A percentile compares a stretch with the other conserved stretches of the same genome.
Conservation (phyloP, 1,284 basidiomycete species). For the Trichosporon inkin region DNA sequence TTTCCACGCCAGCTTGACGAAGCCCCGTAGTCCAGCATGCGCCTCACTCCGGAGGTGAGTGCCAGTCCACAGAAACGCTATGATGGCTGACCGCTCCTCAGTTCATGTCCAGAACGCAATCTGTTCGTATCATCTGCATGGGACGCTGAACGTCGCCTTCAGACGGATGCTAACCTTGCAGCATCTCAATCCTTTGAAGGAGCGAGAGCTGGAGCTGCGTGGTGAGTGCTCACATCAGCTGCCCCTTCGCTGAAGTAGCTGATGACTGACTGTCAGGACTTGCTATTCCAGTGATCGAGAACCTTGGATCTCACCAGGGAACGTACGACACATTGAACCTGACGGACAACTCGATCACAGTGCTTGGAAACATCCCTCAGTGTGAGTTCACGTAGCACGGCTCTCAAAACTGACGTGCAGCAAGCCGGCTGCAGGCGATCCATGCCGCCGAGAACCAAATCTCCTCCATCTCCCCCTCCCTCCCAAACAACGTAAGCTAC, state of each 20-base stretch:
- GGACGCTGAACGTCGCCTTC: not conserved
- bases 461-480: constrained; percentile 63
- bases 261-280: constrained; percentile 59
- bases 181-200: constrained; percentile 82
- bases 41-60: constrained; percentile 50
- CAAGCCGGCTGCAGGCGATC: constrained; percentile 76
- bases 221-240: constrained; percentile 57
- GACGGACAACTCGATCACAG: constrained; percentile 91
- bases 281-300: constrained; percentile 98
- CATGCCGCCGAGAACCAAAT: constrained; percentile 97
- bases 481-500: constrained; percentile 43
- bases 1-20: not conserved
- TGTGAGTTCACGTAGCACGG: constrained; percentile 31
- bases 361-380: constrained; percentile 86
- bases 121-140: constrained; percentile 34
- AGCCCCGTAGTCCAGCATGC: constrained; percentile 31
- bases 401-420: constrained; percentile 52
- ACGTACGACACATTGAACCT: constrained; percentile 68
- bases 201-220: constrained; percentile 90
- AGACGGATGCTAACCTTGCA: constrained; percentile 24
- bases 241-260: not conserved
- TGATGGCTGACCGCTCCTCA: constrained; percentile 15
- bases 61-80: not conserved
- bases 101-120: constrained; percentile 47
- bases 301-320: constrained; percentile 92